These are phyloP conservation scores for Apostasia shenzhenica DNA, from an alignment of 106 monocot genomes.

Conservation along the genomic window DNA sequence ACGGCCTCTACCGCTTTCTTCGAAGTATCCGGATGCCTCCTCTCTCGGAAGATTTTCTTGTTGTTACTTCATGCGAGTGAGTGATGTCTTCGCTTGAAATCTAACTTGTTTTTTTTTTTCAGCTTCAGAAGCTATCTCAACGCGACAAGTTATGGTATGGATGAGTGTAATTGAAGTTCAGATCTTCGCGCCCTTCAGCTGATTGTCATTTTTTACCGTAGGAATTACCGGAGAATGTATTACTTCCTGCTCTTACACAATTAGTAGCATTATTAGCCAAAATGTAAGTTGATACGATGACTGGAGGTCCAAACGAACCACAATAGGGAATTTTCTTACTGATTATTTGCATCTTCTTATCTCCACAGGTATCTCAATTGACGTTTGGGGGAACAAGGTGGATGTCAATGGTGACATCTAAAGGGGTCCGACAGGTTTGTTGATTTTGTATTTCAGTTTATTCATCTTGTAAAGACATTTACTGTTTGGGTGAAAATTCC, in stretches of 20 bases:
- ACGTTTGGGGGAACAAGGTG: conserved; percentile 7
- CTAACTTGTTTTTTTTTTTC: neutral
- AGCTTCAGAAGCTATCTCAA: conserved; percentile 1
- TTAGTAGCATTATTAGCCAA: conserved; percentile 11
- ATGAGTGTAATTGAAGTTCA: neutral
- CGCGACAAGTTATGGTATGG: neutral
- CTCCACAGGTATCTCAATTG: conserved; percentile 16
- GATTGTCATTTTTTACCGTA: neutral
- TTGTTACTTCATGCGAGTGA: neutral
- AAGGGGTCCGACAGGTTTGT: conserved; percentile 3
- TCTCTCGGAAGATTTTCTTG: neutral
- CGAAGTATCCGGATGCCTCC: neutral
- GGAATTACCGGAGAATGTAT: conserved; percentile 3
- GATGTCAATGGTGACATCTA: conserved; percentile 17
- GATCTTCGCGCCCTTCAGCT: neutral
- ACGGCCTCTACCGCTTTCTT: neutral
- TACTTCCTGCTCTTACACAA: conserved; percentile 4
- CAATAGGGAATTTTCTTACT: neutral
- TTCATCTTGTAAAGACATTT: too few relatives aligned
- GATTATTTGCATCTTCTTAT: neutral
- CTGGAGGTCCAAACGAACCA: neutral
- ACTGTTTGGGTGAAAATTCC: too few relatives aligned
- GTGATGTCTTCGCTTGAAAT: neutral
- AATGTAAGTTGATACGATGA: conserved; percentile 1
- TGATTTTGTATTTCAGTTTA: neutral